Evolutionary conservation across 768 basidiomycete species (phyloP).

Genomic region (Tricholoma hemisulphureum): DNA sequence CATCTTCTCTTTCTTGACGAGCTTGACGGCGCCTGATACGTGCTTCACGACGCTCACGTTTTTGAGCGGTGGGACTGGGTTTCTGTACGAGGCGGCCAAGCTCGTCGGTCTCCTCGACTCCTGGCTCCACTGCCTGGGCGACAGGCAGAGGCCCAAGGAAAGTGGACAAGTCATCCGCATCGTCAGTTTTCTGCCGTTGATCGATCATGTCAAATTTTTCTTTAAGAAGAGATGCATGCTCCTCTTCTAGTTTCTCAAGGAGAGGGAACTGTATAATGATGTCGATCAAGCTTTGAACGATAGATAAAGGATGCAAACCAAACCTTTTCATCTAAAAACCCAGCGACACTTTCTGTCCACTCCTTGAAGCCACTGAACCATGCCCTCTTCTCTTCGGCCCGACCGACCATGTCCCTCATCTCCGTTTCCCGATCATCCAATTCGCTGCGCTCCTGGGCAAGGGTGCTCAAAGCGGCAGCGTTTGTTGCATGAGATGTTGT

Average conservation of each 20-base stretch:
- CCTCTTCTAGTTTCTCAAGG: constrained; percentile 76
- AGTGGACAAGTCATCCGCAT: constrained; percentile 73
- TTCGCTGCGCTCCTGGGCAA: constrained; percentile 62
- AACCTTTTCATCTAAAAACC: constrained; percentile 87
- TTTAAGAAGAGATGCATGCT: constrained; percentile 67
- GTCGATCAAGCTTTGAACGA: background rate
- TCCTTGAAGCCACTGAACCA: constrained; percentile 81
- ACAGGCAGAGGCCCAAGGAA: constrained; percentile 58
- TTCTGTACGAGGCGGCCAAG: constrained; percentile 51
- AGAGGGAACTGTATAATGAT: constrained; percentile 59
- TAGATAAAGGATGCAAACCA: background rate
- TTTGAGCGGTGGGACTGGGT: constrained; percentile 43
- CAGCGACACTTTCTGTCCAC: constrained; percentile 79
- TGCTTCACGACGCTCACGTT: constrained; percentile 56
- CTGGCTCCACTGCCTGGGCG: constrained; percentile 21
- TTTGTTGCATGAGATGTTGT: constrained; percentile 68
- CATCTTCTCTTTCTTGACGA: constrained; percentile 36
- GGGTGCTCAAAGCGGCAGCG: constrained; percentile 50
- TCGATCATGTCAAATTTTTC: constrained; percentile 71
- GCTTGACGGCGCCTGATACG: constrained; percentile 54
- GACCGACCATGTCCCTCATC: constrained; percentile 70
- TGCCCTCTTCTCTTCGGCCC: constrained; percentile 73
- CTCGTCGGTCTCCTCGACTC: constrained; percentile 56
- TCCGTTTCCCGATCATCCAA: constrained; percentile 69
- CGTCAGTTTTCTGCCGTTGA: constrained; percentile 69